Evolutionary conservation across 2,329 filamentous ascomycete species (phyloP).

Genomic region (Ascocoryne sarcoides): DNA sequence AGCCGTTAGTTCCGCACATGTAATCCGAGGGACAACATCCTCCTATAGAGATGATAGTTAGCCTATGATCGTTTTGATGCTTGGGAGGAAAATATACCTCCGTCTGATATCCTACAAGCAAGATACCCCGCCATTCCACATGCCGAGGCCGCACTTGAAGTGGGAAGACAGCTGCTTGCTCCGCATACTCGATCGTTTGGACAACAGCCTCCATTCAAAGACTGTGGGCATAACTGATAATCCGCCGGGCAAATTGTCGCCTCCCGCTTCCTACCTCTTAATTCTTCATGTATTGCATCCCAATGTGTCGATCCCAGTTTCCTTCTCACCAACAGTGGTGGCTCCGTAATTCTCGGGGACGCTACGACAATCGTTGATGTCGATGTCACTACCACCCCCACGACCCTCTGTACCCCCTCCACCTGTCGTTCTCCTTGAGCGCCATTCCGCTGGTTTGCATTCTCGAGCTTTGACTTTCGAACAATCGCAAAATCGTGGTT

Average conservation of each 20-base stretch:
- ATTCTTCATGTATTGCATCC: slow-evolving; percentile 23
- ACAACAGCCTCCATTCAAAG: slow-evolving; percentile 26
- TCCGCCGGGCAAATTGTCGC: slow-evolving; percentile 18
- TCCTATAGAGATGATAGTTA: slow-evolving; percentile 13
- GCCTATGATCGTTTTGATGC: background rate
- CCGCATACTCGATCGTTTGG: slow-evolving; percentile 41
- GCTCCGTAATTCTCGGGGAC: slow-evolving; percentile 20
- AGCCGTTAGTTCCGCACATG: slow-evolving; percentile 37
- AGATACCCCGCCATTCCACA: slow-evolving; percentile 21
- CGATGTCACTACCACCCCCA: slow-evolving; percentile 3
- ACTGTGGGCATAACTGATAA: slow-evolving; percentile 22
- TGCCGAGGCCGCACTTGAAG: slow-evolving; percentile 14
- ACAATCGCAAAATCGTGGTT: background rate
- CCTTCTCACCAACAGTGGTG: slow-evolving; percentile 14
- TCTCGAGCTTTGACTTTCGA: background rate
- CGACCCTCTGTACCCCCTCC: background rate
- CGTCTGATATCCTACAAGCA: slow-evolving; percentile 21
- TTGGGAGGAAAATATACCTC: slow-evolving; percentile 22
- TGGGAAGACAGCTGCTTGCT: slow-evolving; percentile 33
- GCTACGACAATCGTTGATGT: slow-evolving; percentile 7
- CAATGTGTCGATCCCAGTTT: slow-evolving; percentile 23
- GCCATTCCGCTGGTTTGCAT: background rate
- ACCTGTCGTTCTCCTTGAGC: slow-evolving; percentile 6
- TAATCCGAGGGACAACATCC: slow-evolving; percentile 36
- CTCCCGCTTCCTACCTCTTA: slow-evolving; percentile 24